Conservation (phyloP, 371 early-diverging fungal species). For the Mucor racemosus region DNA sequence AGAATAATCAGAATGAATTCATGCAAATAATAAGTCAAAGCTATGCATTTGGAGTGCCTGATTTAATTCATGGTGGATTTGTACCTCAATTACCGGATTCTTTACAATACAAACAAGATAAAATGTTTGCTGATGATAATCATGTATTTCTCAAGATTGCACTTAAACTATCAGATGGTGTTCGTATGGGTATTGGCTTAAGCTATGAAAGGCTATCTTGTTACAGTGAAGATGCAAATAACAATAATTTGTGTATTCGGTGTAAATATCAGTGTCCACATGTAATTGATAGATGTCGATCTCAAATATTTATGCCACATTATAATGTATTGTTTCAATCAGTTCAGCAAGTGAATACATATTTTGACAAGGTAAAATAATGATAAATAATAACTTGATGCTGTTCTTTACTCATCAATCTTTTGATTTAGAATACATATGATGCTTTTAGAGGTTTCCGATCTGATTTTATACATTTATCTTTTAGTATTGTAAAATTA, state of each 20-base stretch:
- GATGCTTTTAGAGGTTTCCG: slow-evolving; percentile 76
- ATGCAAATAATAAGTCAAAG: slow-evolving; percentile 43
- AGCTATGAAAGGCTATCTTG: slow-evolving; percentile 35
- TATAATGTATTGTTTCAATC: slow-evolving; percentile 44
- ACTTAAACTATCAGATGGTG: slow-evolving; percentile 48
- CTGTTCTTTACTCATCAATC: neutral
- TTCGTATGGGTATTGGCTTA: slow-evolving; percentile 55
- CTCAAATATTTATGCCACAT: slow-evolving; percentile 42
- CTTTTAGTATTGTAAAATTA: slow-evolving; percentile 52
- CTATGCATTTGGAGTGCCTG: slow-evolving; percentile 42
- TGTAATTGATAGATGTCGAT: slow-evolving; percentile 6
- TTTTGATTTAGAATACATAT: slow-evolving; percentile 33
- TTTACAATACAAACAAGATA: neutral
- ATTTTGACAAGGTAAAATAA: slow-evolving; percentile 40
- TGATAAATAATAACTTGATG: neutral
- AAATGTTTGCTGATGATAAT: neutral
- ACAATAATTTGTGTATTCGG: neutral
- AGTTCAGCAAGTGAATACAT: slow-evolving; percentile 34
- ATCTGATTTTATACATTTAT: slow-evolving; percentile 64
- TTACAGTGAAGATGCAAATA: neutral
- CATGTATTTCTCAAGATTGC: slow-evolving; percentile 41
- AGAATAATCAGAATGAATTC: slow-evolving; percentile 36
- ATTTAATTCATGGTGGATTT: slow-evolving; percentile 22
- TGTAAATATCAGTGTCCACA: too few relatives aligned
- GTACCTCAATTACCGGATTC: slow-evolving; percentile 22